Conservation (phyloP, 2,329 filamentous ascomycete species). For the Trichoderma koningii region DNA sequence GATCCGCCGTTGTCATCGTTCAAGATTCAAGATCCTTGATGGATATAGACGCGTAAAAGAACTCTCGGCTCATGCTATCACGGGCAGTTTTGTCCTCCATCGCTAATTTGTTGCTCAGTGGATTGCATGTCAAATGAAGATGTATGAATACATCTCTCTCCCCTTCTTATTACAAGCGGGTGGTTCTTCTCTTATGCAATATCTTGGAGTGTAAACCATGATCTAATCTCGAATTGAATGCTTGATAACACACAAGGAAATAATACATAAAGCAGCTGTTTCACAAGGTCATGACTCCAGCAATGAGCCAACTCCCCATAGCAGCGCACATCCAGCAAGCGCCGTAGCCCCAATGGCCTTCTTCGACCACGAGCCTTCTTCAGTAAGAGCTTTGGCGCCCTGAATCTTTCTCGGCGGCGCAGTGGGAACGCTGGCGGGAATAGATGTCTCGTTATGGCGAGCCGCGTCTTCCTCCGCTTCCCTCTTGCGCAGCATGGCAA, state of each 20-base stretch:
- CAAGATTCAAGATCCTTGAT: too few relatives aligned
- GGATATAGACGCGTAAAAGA: too few relatives aligned
- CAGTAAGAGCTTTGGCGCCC: conserved; percentile 60
- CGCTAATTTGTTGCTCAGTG: too few relatives aligned
- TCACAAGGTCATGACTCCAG: conserved; percentile 40
- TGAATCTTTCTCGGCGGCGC: conserved; percentile 38
- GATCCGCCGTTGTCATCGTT: too few relatives aligned
- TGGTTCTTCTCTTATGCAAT: too few relatives aligned
- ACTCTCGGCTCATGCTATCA: too few relatives aligned
- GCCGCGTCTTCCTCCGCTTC: conserved; percentile 49
- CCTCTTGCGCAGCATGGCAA: conserved; percentile 54
- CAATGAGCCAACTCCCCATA: conserved; percentile 61
- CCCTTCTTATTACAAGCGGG: too few relatives aligned
- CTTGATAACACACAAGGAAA: background rate
- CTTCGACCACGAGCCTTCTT: conserved; percentile 68
- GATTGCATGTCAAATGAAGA: too few relatives aligned
- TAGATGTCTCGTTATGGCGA: conserved; percentile 34
- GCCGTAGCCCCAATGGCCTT: conserved; percentile 64
- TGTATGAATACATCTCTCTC: too few relatives aligned
- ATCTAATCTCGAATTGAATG: background rate
- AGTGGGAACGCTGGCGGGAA: conserved; percentile 36
- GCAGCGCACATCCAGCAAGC: conserved; percentile 60
- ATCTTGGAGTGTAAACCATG: background rate
- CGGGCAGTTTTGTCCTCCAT: too few relatives aligned
- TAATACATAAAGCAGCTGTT: background rate